Conservation (phyloP, 306 rosid species). For the Quercus dentata region DNA sequence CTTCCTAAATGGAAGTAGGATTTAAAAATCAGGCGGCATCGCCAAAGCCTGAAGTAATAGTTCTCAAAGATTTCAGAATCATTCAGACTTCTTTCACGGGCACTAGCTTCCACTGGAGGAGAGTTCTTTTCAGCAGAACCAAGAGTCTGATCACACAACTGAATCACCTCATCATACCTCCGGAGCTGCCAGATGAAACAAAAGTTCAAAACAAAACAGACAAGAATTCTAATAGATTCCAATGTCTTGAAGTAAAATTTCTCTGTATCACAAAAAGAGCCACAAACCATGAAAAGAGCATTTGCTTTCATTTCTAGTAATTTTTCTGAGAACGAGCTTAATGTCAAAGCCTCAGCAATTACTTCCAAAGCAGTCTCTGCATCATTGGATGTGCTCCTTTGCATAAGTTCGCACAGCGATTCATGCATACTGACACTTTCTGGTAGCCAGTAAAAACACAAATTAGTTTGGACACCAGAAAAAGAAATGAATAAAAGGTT, state of each 20-base stretch:
- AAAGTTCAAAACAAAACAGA: conserved; percentile 27
- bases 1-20: conserved; percentile 74
- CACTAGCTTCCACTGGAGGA: conserved; percentile 28
- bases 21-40: conserved; percentile 67
- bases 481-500: neutral
- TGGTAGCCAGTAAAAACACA: conserved; percentile 41
- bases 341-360: conserved; percentile 65
- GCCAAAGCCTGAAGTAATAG: conserved; percentile 74
- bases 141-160: conserved; percentile 68
- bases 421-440: conserved; percentile 67
- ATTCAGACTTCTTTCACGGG: conserved; percentile 36
- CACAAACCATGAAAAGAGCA: conserved; percentile 71
- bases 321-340: conserved; percentile 69
- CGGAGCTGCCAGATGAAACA: conserved; percentile 55
- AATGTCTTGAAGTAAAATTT: conserved; percentile 17
- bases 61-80: conserved; percentile 41
- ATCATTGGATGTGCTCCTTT: conserved; percentile 48
- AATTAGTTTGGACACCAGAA: conserved; percentile 25
- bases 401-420: conserved; percentile 60
- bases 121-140: conserved; percentile 82
- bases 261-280: conserved; percentile 19
- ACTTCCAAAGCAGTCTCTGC: conserved; percentile 57
- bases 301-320: conserved; percentile 92
- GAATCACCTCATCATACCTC: conserved; percentile 82
- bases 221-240: conserved; percentile 16